These are phyloP conservation scores for Gossypium ekmanianum DNA, from an alignment of 345 rosid genomes.

Conservation along the genomic window DNA sequence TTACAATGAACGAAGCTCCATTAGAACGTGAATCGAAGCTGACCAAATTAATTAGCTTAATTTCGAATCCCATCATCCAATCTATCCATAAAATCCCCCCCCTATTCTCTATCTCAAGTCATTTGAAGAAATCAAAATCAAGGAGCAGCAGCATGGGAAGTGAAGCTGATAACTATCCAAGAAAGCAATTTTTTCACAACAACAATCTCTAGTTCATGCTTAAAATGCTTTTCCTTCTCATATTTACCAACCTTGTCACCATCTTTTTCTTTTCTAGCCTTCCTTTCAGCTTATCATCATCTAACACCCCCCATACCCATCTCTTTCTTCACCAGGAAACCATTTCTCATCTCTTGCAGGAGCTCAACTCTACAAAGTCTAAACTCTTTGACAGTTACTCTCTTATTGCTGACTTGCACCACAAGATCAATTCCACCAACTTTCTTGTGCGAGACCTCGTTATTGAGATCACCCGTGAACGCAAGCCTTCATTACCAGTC, in stretches of 20 bases:
- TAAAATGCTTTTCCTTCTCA: slow-evolving; percentile 29
- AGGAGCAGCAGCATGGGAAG: slow-evolving; percentile 19
- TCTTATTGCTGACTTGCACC: slow-evolving; percentile 27
- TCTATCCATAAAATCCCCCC: background rate
- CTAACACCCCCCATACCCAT: background rate
- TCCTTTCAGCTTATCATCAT: slow-evolving; percentile 16
- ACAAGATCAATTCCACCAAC: slow-evolving; percentile 40
- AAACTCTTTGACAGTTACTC: slow-evolving; percentile 33
- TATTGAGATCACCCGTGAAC: slow-evolving; percentile 21
- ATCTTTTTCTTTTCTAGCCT: slow-evolving; percentile 27
- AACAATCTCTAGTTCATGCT: slow-evolving; percentile 30
- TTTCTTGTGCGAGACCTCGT: slow-evolving; percentile 30
- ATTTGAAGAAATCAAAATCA: background rate
- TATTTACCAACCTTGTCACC: slow-evolving; percentile 43
- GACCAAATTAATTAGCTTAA: background rate
- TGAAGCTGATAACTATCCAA: slow-evolving; percentile 13
- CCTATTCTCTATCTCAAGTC: background rate
- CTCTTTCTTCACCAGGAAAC: slow-evolving; percentile 4
- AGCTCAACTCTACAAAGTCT: slow-evolving; percentile 30
- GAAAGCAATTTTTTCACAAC: slow-evolving; percentile 18
- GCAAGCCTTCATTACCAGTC: background rate
- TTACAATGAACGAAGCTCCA: slow-evolving; percentile 17
- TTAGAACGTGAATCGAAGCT: background rate
- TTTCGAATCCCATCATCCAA: background rate
- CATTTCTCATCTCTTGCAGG: slow-evolving; percentile 11